A percentile compares a stretch with the other conserved stretches of the same genome.
phyloP scores from a whole-genome alignment of 2,329 filamentous ascomycete genomes.

The Fusarium duplospermum region DNA sequence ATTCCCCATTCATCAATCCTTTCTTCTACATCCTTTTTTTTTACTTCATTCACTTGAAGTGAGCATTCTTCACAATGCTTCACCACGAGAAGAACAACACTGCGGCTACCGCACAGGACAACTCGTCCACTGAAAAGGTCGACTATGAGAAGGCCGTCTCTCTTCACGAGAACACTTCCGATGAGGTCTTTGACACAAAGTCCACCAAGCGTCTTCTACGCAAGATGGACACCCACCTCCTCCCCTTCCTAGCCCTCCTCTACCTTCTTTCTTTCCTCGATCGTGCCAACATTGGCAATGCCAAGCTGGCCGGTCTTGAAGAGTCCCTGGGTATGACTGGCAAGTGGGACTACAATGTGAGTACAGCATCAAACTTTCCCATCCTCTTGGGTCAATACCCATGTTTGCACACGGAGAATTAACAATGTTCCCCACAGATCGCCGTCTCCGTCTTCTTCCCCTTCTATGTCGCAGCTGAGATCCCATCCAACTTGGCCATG shows the following conservation, averaged over 20 bases:
- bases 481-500: slow-evolving; percentile 68
- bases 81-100: slow-evolving; percentile 17
- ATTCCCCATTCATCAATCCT: slow-evolving; percentile 2
- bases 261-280: slow-evolving; percentile 67
- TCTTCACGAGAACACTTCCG: slow-evolving; percentile 38
- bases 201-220: slow-evolving; percentile 63
- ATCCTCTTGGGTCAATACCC: not conserved
- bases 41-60: not conserved
- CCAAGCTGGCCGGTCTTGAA: slow-evolving; percentile 66
- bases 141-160: slow-evolving; percentile 44
- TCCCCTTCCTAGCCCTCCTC: slow-evolving; percentile 69
- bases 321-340: slow-evolving; percentile 46
- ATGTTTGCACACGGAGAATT: slow-evolving; percentile 1
- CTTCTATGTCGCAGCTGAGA: slow-evolving; percentile 64
- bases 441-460: slow-evolving; percentile 65
- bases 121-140: slow-evolving; percentile 44
- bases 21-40: not conserved
- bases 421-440: slow-evolving; percentile 42
- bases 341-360: slow-evolving; percentile 51
- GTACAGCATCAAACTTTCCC: slow-evolving; percentile 7
- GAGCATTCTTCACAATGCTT: slow-evolving; percentile 31
- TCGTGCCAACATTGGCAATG: slow-evolving; percentile 63
- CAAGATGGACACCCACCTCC: slow-evolving; percentile 66
- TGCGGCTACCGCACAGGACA: slow-evolving; percentile 31
- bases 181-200: slow-evolving; percentile 46